phyloP scores from a whole-genome alignment of 2,329 filamentous ascomycete genomes.

The Nigrospora osmanthi region DNA sequence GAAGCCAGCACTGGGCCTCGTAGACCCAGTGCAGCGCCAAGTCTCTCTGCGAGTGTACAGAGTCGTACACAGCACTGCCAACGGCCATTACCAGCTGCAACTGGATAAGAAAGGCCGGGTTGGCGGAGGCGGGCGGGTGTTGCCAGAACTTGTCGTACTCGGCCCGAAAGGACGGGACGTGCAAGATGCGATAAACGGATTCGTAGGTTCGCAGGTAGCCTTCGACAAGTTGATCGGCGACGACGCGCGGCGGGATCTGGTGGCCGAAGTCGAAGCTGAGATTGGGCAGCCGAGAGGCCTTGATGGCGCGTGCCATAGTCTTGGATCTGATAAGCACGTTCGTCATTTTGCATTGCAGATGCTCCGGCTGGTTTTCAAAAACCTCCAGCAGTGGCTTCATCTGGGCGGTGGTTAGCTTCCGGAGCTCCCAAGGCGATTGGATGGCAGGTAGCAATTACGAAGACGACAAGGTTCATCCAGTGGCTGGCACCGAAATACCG shows the following conservation, averaged over 20 bases:
- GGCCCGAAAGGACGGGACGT: constrained; percentile 12
- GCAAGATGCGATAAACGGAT: constrained; percentile 14
- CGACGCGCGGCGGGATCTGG: constrained; percentile 8
- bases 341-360: background rate
- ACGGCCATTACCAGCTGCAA: constrained; percentile 46
- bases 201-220: constrained; percentile 15
- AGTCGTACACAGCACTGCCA: constrained; percentile 39
- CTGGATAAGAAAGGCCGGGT: constrained; percentile 39
- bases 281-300: constrained; percentile 6
- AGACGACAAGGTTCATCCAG: constrained; percentile 5
- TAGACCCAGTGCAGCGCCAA: constrained; percentile 41
- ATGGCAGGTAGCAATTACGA: background rate
- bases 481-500: constrained; percentile 12
- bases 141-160: constrained; percentile 13
- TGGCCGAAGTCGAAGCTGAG: constrained; percentile 6
- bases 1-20: constrained; percentile 44
- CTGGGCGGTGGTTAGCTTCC: background rate
- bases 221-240: constrained; percentile 11
- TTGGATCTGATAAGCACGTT: constrained; percentile 7
- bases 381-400: background rate
- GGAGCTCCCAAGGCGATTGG: no score
- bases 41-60: constrained; percentile 31
- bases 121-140: background rate
- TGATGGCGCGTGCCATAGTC: constrained; percentile 6
- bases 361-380: background rate